Conservation (phyloP, 2,329 filamentous ascomycete genomes). For the Coccinonectria pachysandricola region DNA sequence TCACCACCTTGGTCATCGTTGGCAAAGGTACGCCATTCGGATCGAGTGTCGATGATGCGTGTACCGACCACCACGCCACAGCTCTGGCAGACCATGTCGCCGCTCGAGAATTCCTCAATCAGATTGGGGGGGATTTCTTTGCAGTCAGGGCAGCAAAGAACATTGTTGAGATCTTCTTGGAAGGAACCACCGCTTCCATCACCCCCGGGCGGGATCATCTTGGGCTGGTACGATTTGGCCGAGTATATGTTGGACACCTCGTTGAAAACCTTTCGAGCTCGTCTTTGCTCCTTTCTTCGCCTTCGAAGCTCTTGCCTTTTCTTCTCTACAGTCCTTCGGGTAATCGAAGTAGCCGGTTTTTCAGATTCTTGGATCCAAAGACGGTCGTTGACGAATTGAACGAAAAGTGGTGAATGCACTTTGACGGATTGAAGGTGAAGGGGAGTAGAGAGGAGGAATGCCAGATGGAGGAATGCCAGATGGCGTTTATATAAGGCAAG, state of each 20-base stretch:
- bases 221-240: slow-evolving; percentile 30
- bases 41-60: slow-evolving; percentile 88
- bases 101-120: slow-evolving; percentile 82
- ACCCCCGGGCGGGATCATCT: slow-evolving; percentile 35
- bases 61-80: slow-evolving; percentile 87
- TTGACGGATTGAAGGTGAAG: slow-evolving; percentile 42
- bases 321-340: slow-evolving; percentile 18
- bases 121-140: slow-evolving; percentile 85
- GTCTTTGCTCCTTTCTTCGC: slow-evolving; percentile 24
- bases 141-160: slow-evolving; percentile 83
- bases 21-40: slow-evolving; percentile 97
- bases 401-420: slow-evolving; percentile 63
- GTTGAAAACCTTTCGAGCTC: slow-evolving; percentile 30
- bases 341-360: slow-evolving; percentile 9
- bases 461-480: slow-evolving; percentile 1
- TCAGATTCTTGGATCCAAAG: slow-evolving; percentile 25
- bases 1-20: slow-evolving; percentile 96
- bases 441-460: slow-evolving; percentile 2
- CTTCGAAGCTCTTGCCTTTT: slow-evolving; percentile 24
- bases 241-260: slow-evolving; percentile 33
- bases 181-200: slow-evolving; percentile 33
- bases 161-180: slow-evolving; percentile 78
- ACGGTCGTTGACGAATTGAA: slow-evolving; percentile 40
- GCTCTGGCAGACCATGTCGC: slow-evolving; percentile 84
- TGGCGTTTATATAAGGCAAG: no score